Base-by-base conservation (phyloP, 2,329 filamentous ascomycete species). In the Drechslerella dactyloides region DNA sequence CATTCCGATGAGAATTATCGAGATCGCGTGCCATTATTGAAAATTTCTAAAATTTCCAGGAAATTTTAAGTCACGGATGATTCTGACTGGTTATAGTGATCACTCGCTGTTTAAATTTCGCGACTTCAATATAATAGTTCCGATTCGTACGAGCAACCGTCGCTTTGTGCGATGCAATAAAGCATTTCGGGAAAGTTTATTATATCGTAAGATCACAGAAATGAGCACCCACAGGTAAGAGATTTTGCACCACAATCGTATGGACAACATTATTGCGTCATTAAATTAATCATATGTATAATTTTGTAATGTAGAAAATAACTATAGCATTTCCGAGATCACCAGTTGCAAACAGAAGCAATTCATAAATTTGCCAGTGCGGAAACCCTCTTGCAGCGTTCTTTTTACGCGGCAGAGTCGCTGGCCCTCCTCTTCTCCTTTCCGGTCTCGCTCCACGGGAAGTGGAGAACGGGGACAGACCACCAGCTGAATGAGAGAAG, bases 401-500 rank as follows among this genome's bases (percentile, higher is more conserved):
- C 21, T 33, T 37, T 59, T 70, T 70, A 70, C 10, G 48, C 66
- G 17, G 46, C 19, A n/a, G 60, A 65, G 19, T 50, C 55, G 30
- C 64, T 56, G 33, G 55, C 53, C 63, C 63, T 69, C 64, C 73
- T 72, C 10, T 61, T 72, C 10, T 61, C 64, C 74, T 76, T 75
- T 37, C 75, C 74, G 51, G 75, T 78, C 72, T 77, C 77, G 66
- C 77, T 78, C 78, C 78, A 79, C 23, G 79, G 79, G 72, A 80
- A 78, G 72, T 79, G 78, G 10, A 77, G 57, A 35, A 80, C 78
- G 30, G 68, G 68, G 48, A 72, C 33, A 37, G 65, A 44, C 60
- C 55, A 65, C 65, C 63, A 69, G 17, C 69, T 64, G 37, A 50
- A 23, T 11, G 27, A 51, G 10, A 44, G 37, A 6, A 44, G 5